phyloP scores from a whole-genome alignment of 192 early-diverging fungal species.

The Endogone sp. region DNA sequence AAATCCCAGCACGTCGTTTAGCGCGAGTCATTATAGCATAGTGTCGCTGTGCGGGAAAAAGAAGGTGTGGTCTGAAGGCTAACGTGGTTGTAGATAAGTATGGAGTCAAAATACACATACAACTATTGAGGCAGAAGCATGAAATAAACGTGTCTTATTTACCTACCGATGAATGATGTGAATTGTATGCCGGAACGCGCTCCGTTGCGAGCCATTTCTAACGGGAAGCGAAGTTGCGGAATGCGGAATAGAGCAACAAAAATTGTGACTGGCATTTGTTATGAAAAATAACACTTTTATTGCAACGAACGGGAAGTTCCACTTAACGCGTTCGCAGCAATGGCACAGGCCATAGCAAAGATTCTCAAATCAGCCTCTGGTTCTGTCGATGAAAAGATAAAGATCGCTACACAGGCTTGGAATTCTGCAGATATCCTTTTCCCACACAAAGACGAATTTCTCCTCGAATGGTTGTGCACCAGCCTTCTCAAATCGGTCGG shows the following conservation, averaged over 20 bases:
- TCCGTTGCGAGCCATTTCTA: no score
- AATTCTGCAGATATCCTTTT: constrained; percentile 17
- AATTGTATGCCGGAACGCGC: no score
- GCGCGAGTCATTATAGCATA: constrained; percentile 35
- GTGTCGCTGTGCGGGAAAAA: background rate
- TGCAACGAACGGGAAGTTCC: no score
- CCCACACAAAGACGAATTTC: constrained; percentile 35
- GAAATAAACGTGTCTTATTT: no score
- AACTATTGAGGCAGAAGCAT: no score
- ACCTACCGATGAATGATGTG: no score
- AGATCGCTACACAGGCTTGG: constrained; percentile 28
- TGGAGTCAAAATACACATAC: no score
- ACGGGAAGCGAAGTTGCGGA: no score
- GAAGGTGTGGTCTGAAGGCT: background rate
- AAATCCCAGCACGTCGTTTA: constrained; percentile 21
- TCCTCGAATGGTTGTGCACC: constrained; percentile 34
- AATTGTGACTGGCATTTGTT: background rate
- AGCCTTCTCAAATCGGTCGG: constrained; percentile 21
- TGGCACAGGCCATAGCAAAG: background rate
- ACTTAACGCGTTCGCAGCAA: no score
- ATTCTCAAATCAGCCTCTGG: background rate
- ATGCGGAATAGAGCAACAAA: no score
- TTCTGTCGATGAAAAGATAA: constrained; percentile 21
- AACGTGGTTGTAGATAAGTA: no score
- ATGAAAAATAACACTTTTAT: no score